Conservation (phyloP, 2,329 filamentous ascomycete genomes). For the Aspergillus persii region DNA sequence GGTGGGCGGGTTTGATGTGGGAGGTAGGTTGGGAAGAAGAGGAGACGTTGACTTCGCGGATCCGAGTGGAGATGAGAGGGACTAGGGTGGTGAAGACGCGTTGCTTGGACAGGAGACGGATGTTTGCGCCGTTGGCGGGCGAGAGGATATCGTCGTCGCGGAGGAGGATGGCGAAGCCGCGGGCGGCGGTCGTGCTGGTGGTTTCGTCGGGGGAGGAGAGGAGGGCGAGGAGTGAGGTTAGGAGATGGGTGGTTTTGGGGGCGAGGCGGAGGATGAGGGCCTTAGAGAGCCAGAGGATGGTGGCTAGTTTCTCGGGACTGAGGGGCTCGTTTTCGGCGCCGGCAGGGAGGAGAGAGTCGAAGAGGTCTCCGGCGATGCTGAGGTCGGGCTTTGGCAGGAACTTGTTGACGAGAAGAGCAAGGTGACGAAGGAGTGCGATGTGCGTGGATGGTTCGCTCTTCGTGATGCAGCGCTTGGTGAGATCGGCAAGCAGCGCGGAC, state of each 20-base stretch:
- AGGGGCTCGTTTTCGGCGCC: conserved; percentile 19
- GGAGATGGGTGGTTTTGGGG: conserved; percentile 49
- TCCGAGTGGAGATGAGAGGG: conserved; percentile 54
- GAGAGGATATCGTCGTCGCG: conserved; percentile 61
- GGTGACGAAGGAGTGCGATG: conserved; percentile 42
- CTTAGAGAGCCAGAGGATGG: conserved; percentile 61
- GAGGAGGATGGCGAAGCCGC: conserved; percentile 59
- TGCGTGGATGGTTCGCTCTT: conserved; percentile 35
- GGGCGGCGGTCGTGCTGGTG: conserved; percentile 53
- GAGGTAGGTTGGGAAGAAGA: conserved; percentile 19
- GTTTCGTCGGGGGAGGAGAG: conserved; percentile 44
- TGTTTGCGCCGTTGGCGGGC: conserved; percentile 59
- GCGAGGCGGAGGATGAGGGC: conserved; percentile 56
- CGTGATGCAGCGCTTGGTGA: conserved; percentile 34
- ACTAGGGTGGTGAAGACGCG: conserved; percentile 60
- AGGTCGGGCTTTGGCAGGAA: conserved; percentile 38
- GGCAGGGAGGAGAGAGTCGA: conserved; percentile 31
- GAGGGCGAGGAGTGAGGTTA: conserved; percentile 49
- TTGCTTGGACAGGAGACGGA: conserved; percentile 63
- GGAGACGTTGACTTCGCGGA: conserved; percentile 43
- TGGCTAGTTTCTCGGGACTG: conserved; percentile 34
- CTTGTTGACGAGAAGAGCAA: conserved; percentile 43
- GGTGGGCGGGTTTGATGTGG: conserved; percentile 58
- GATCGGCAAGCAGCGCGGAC: conserved; percentile 34
- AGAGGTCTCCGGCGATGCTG: conserved; percentile 28